Conservation (phyloP, 331 rosid genomes). For the Malus hybrid region DNA sequence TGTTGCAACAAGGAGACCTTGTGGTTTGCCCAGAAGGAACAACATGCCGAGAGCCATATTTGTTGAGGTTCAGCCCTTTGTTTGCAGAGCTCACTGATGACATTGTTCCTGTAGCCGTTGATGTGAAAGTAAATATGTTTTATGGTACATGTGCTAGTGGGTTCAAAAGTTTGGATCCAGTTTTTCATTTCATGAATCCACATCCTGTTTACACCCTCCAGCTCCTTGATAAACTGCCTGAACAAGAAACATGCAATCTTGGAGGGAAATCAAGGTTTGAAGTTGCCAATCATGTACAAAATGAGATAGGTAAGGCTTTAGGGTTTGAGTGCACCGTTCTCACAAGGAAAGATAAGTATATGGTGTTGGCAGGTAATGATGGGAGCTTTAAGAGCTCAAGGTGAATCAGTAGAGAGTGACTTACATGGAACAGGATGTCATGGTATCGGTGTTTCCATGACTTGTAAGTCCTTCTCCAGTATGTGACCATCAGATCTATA, state of each 20-base stretch:
- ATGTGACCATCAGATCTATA: background rate
- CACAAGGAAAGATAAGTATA: conserved; percentile 52
- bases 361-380: conserved; percentile 51
- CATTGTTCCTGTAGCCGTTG: conserved; percentile 56
- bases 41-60: conserved; percentile 69
- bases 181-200: conserved; percentile 41
- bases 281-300: conserved; percentile 57
- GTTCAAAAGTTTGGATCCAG: conserved; percentile 39
- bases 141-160: conserved; percentile 63
- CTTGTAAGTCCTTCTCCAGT: background rate
- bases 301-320: conserved; percentile 40
- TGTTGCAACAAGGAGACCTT: conserved; percentile 39
- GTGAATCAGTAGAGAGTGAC: background rate
- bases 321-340: conserved; percentile 47
- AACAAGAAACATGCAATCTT: conserved; percentile 17
- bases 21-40: conserved; percentile 88
- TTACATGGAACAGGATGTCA: background rate
- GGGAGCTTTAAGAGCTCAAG: conserved; percentile 20
- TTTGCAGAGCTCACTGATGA: conserved; percentile 53
- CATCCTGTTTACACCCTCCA: conserved; percentile 21
- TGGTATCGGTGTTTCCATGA: background rate
- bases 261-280: conserved; percentile 44
- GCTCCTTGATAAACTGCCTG: conserved; percentile 23
- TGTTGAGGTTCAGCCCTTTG: conserved; percentile 72
- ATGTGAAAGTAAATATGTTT: conserved; percentile 44